Conservation (phyloP, 2,329 filamentous ascomycete genomes). For the Mariannaea elegans region DNA sequence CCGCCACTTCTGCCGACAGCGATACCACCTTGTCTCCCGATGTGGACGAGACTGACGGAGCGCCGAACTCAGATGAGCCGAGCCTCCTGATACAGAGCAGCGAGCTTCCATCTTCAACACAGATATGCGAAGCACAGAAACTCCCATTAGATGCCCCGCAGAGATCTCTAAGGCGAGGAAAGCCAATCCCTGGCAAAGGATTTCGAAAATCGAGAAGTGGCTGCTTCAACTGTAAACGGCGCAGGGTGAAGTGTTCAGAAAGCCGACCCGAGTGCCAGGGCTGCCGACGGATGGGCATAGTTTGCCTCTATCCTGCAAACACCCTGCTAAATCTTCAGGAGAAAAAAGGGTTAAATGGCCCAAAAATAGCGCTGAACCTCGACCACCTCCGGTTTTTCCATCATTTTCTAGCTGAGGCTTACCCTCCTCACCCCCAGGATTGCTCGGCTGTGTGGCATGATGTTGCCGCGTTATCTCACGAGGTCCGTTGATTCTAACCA, state of each 20-base stretch:
- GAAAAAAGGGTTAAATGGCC: background rate
- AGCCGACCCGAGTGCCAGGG: slow-evolving; percentile 21
- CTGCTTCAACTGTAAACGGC: slow-evolving; percentile 33
- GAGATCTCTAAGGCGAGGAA: no score
- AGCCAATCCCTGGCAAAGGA: no score
- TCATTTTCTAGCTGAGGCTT: background rate
- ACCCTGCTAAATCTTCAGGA: background rate
- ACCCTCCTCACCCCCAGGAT: background rate
- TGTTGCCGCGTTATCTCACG: background rate
- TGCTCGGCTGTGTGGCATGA: background rate
- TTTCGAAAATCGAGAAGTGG: slow-evolving; percentile 28
- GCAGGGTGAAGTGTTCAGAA: slow-evolving; percentile 33
- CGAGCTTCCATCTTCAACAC: no score
- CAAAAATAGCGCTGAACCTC: slow-evolving; percentile 46
- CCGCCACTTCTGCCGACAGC: no score
- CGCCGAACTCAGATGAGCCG: no score
- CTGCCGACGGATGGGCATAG: slow-evolving; percentile 25
- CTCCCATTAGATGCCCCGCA: no score
- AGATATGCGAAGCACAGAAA: no score
- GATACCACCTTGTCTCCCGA: no score
- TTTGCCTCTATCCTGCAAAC: slow-evolving; percentile 23
- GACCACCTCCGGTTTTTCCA: background rate
- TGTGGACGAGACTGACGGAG: no score
- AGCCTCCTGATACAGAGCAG: no score
- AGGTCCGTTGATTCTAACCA: background rate